Conservation (phyloP, 2,329 filamentous ascomycete species). For the Aspergillus amoenus region DNA sequence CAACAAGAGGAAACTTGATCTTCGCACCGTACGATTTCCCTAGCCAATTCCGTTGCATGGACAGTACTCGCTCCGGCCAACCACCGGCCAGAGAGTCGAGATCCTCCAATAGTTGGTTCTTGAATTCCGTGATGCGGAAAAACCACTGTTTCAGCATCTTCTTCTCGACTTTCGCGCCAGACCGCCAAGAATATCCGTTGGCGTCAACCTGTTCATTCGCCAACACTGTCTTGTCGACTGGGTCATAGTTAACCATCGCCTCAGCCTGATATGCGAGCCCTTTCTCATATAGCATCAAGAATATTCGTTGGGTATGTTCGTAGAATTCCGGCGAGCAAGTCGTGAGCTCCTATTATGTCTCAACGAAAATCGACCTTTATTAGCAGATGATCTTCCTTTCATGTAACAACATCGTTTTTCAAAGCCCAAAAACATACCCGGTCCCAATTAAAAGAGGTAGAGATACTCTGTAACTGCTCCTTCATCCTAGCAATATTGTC, state of each 20-base stretch:
- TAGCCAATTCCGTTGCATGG: slow-evolving; percentile 87
- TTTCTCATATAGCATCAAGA: slow-evolving; percentile 71
- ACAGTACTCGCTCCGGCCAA: slow-evolving; percentile 80
- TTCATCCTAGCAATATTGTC: slow-evolving; percentile 84
- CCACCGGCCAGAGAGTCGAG: slow-evolving; percentile 64
- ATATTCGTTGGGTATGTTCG: slow-evolving; percentile 84
- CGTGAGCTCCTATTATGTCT: slow-evolving; percentile 65
- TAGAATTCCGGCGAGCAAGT: slow-evolving; percentile 86
- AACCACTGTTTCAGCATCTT: slow-evolving; percentile 84
- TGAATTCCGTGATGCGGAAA: slow-evolving; percentile 76
- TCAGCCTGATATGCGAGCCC: slow-evolving; percentile 81
- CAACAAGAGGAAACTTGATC: slow-evolving; percentile 66
- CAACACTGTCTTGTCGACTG: slow-evolving; percentile 82
- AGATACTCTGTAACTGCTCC: slow-evolving; percentile 74
- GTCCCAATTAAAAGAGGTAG: slow-evolving; percentile 80
- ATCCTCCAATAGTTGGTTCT: slow-evolving; percentile 69
- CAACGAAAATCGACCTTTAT: slow-evolving; percentile 3
- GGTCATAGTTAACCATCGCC: slow-evolving; percentile 86
- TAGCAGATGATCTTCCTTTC: slow-evolving; percentile 7
- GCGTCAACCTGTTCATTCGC: slow-evolving; percentile 93
- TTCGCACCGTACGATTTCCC: slow-evolving; percentile 73
- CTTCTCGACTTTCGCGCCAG: slow-evolving; percentile 80
- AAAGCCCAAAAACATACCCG: slow-evolving; percentile 55
- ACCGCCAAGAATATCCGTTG: slow-evolving; percentile 82
- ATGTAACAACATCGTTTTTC: neutral